phyloP scores from a whole-genome alignment of 495 filamentous ascomycete species.

The Podospora appendiculata region DNA sequence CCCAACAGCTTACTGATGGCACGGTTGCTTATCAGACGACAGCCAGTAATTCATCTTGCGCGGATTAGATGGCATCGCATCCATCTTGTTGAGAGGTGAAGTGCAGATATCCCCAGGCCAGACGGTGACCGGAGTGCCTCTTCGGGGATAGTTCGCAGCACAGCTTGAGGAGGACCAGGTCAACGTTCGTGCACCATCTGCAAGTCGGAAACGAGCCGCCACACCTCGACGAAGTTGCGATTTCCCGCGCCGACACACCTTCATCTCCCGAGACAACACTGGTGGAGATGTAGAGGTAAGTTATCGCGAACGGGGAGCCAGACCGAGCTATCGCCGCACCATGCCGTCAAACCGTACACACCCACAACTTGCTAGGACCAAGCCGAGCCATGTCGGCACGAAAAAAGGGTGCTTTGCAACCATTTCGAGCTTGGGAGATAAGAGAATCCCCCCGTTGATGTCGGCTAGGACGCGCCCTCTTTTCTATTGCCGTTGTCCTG shows the following conservation, averaged over 20 bases:
- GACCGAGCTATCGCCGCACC: slow-evolving; percentile 8
- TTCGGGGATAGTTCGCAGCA: slow-evolving; percentile 1
- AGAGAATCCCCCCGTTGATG: neutral
- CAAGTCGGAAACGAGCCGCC: neutral
- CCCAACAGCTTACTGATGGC: neutral
- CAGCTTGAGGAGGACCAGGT: neutral
- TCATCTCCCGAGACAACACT: neutral
- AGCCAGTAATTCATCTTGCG: neutral
- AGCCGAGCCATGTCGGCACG: no score
- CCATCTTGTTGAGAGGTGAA: slow-evolving; percentile 5
- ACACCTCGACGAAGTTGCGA: neutral
- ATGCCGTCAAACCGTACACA: slow-evolving; percentile 1
- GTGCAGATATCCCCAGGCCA: slow-evolving; percentile 2
- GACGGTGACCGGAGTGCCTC: slow-evolving; percentile 8
- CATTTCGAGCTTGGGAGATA: neutral
- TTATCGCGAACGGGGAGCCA: neutral
- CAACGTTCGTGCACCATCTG: neutral
- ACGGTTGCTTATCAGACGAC: slow-evolving; percentile 6
- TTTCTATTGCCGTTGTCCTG: neutral
- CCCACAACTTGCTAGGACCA: no score
- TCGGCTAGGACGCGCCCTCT: neutral
- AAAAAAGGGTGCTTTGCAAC: neutral
- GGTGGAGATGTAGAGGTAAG: neutral
- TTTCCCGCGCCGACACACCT: neutral
- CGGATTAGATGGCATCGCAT: neutral